phyloP scores from a whole-genome alignment of 805 yeast genomes.

The Yamadazyma sp. region DNA sequence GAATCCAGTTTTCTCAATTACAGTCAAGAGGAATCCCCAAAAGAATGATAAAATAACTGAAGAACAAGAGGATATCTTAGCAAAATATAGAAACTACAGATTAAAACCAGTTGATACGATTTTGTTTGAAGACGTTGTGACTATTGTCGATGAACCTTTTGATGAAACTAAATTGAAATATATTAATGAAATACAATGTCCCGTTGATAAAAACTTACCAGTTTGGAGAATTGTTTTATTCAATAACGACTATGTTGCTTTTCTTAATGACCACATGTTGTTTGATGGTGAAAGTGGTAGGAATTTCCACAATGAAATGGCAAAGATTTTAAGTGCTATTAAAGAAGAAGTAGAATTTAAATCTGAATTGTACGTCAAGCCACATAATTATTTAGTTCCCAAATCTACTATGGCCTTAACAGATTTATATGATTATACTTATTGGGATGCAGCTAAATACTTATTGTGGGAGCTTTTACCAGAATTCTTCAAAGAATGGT shows the following conservation, averaged over 20 bases:
- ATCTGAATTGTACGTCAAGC: background rate
- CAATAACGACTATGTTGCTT: slow-evolving; percentile 17
- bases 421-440: background rate
- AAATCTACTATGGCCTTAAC: too few relatives aligned
- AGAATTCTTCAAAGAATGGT: background rate
- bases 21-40: background rate
- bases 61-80: slow-evolving; percentile 3
- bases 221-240: slow-evolving; percentile 21
- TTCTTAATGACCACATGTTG: slow-evolving; percentile 26
- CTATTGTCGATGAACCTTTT: slow-evolving; percentile 9
- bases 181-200: slow-evolving; percentile 11
- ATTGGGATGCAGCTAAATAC: background rate
- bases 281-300: slow-evolving; percentile 33
- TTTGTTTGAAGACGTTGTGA: slow-evolving; percentile 20
- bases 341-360: background rate
- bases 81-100: slow-evolving; percentile 11
- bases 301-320: slow-evolving; percentile 3
- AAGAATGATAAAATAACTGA: background rate
- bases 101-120: slow-evolving; percentile 17
- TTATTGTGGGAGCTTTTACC: slow-evolving; percentile 1
- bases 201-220: slow-evolving; percentile 10
- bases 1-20: slow-evolving; percentile 15
- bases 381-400: too few relatives aligned
- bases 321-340: background rate
- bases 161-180: slow-evolving; percentile 12